Percentiles rank a stretch among this genome's conserved stretches.
Conservation (phyloP, 805 yeast genomes). For the Teunomyces stri region DNA sequence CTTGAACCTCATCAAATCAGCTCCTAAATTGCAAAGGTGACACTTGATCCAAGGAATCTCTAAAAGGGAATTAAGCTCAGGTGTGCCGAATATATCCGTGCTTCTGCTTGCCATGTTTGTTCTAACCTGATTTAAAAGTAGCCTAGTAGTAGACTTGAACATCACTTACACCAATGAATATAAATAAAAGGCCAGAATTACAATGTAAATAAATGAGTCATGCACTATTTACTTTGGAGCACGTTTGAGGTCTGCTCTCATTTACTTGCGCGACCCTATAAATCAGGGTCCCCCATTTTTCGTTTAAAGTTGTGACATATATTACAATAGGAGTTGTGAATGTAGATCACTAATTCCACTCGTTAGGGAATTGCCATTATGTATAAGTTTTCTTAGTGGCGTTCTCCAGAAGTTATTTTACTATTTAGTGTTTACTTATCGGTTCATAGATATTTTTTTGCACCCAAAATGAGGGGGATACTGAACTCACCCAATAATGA, state of each 20-base stretch:
- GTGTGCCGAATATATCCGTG: slow-evolving; percentile 4
- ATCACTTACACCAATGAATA: background rate
- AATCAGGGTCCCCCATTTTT: background rate
- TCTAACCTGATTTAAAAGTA: background rate
- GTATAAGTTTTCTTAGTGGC: too few species aligned
- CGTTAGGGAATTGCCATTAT: too few species aligned
- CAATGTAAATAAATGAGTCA: slow-evolving; percentile 1
- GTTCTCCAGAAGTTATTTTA: too few species aligned
- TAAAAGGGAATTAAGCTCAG: slow-evolving; percentile 10
- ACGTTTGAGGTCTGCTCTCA: background rate
- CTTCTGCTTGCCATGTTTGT: background rate
- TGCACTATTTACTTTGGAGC: background rate
- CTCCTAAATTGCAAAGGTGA: slow-evolving; percentile 35
- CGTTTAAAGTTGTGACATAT: background rate
- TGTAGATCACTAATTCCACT: background rate
- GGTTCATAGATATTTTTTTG: background rate
- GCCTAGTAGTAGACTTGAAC: background rate
- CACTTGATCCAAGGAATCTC: slow-evolving; percentile 28
- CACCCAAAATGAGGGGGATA: background rate
- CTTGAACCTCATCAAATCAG: slow-evolving; percentile 30
- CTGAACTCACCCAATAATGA: too few species aligned
- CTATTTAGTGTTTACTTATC: too few species aligned
- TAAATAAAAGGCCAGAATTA: background rate
- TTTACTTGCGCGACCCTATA: background rate
- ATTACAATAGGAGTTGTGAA: background rate